Evolutionary conservation across 805 yeast genomes (phyloP).

Genomic region (Candida tallmaniae): DNA sequence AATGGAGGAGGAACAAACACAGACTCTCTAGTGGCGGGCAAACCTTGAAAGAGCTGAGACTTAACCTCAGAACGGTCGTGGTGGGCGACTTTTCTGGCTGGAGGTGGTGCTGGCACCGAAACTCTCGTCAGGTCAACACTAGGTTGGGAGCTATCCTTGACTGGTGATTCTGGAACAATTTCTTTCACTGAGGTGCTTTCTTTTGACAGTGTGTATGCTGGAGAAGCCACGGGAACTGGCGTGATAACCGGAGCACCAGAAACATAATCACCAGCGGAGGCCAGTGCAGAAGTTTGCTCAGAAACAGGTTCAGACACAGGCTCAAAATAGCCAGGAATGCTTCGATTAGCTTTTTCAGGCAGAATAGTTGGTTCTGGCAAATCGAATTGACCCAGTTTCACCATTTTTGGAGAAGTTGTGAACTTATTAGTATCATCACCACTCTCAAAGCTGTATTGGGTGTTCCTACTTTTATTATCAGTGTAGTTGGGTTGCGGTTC

Average conservation of each 20-base stretch:
- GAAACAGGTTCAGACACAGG: neutral
- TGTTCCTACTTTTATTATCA: slow-evolving; percentile 11
- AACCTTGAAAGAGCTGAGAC: slow-evolving; percentile 44
- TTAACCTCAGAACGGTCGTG: slow-evolving; percentile 22
- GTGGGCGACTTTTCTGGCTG: slow-evolving; percentile 47
- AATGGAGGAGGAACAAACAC: slow-evolving; percentile 15
- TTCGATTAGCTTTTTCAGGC: neutral
- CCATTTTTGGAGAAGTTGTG: slow-evolving; percentile 23
- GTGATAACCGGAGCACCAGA: neutral
- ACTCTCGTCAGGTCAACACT: too few relatives aligned
- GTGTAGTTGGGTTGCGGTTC: slow-evolving; percentile 6
- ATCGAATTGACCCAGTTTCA: slow-evolving; percentile 13
- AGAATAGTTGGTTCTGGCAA: slow-evolving; percentile 7
- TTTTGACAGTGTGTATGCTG: neutral
- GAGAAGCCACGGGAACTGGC: neutral
- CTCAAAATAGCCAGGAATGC: too few relatives aligned
- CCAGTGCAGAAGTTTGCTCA: neutral
- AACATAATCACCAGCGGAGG: neutral
- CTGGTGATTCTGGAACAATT: neutral
- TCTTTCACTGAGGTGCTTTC: too few relatives aligned
- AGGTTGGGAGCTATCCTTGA: neutral
- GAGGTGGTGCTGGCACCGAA: slow-evolving; percentile 52
- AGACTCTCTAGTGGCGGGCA: slow-evolving; percentile 38
- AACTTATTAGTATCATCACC: slow-evolving; percentile 36
- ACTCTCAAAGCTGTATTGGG: slow-evolving; percentile 35